Evolutionary conservation across 2,329 filamentous ascomycete species (phyloP).

Genomic region (Calonectria fujianensis): DNA sequence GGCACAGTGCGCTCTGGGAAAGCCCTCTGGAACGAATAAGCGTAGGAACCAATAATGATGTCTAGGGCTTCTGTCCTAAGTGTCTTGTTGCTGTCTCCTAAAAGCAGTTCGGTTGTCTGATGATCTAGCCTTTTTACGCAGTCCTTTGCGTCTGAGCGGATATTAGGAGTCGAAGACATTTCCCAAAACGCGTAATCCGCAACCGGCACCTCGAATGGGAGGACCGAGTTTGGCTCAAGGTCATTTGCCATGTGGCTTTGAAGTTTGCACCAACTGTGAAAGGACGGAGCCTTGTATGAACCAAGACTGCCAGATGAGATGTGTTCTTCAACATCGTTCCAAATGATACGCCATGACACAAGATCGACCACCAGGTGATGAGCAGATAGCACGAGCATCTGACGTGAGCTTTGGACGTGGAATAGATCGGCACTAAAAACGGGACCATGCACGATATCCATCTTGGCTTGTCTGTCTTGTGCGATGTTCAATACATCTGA

Average conservation of each 20-base stretch:
- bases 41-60: background rate
- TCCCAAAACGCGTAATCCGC: background rate
- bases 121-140: background rate
- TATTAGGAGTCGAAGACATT: background rate
- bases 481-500: background rate
- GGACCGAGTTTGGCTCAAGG: background rate
- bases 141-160: background rate
- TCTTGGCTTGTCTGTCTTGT: background rate
- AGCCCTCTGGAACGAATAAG: background rate
- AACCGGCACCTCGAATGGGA: background rate
- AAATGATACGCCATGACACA: background rate
- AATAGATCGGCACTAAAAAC: background rate
- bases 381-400: background rate
- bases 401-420: background rate
- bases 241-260: background rate
- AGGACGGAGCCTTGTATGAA: background rate
- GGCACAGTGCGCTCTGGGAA: background rate
- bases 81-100: background rate
- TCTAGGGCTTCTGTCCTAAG: background rate
- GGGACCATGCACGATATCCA: background rate
- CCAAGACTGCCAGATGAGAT: background rate
- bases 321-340: background rate
- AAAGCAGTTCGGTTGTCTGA: background rate
- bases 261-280: background rate
- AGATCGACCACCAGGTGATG: background rate